These are phyloP conservation scores for Pleurotus ostreatus DNA, from an alignment of 768 basidiomycete species.

Conservation along the genomic window DNA sequence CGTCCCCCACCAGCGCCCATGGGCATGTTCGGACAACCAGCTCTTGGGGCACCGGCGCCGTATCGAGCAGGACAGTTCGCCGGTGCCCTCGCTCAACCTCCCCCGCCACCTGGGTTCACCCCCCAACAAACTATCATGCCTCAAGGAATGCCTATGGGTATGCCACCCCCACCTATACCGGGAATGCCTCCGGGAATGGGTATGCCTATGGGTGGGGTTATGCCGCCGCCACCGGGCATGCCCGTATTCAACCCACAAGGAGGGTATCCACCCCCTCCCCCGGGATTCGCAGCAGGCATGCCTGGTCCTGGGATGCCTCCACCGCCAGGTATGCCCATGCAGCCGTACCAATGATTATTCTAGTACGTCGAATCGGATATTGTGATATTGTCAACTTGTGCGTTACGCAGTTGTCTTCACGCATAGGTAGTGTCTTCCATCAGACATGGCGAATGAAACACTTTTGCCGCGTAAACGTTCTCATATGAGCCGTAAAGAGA, in stretches of 20 bases:
- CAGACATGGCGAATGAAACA: too few relatives aligned
- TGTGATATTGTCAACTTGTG: too few relatives aligned
- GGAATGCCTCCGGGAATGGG: constrained; percentile 18
- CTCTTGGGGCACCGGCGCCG: constrained; percentile 69
- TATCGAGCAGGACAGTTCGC: constrained; percentile 89
- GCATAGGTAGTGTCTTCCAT: too few relatives aligned
- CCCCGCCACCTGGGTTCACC: constrained; percentile 77
- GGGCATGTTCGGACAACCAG: constrained; percentile 52
- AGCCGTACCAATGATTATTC: constrained; percentile 11
- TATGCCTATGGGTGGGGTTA: constrained; percentile 13
- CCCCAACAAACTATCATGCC: constrained; percentile 67
- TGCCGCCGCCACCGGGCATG: constrained; percentile 32
- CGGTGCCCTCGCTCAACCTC: constrained; percentile 77
- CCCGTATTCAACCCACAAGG: constrained; percentile 15
- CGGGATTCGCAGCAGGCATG: constrained; percentile 24
- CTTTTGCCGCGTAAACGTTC: too few relatives aligned
- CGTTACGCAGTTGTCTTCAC: too few relatives aligned
- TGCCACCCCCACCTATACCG: constrained; percentile 15
- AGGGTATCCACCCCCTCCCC: constrained; percentile 18
- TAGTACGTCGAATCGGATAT: background rate
- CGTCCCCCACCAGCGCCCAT: constrained; percentile 61
- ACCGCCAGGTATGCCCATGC: constrained; percentile 41
- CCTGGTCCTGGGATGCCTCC: constrained; percentile 21
- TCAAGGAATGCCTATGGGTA: constrained; percentile 16
- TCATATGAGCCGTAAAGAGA: too few relatives aligned